A percentile compares a stretch with the other conserved stretches of the same genome.
Evolutionary conservation across 2,329 filamentous ascomycete species (phyloP).

Genomic region (Colletotrichum australisinense): DNA sequence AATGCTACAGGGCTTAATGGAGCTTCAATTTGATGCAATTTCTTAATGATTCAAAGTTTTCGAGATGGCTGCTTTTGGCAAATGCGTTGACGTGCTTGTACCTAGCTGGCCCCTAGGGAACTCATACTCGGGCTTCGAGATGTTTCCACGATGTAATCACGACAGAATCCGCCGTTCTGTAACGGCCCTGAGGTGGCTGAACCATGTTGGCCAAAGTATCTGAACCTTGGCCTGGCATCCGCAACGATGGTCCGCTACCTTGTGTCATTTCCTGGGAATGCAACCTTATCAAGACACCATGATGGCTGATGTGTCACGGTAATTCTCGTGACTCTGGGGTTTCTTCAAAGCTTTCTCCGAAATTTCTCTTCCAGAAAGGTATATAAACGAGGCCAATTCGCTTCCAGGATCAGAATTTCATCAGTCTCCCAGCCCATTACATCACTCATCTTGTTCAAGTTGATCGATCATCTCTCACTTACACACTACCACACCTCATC

Average conservation of each 20-base stretch:
- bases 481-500: background rate
- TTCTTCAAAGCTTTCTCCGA: background rate
- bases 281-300: background rate
- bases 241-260: background rate
- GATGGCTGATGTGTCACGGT: fast-evolving
- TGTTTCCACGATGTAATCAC: background rate
- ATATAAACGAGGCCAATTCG: background rate
- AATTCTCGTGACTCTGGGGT: background rate
- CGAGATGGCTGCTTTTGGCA: no score
- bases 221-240: background rate
- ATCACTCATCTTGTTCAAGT: no score
- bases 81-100: no score
- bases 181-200: background rate
- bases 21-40: no score
- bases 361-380: background rate
- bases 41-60: no score
- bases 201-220: background rate
- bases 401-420: background rate
- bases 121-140: background rate
- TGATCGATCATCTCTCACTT: background rate
- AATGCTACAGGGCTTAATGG: no score
- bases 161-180: no score
- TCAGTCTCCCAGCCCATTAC: background rate
- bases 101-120: no score
- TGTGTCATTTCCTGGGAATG: background rate